phyloP scores from a whole-genome alignment of 148 eudicot genomes.

The Persicaria tinctoria region DNA sequence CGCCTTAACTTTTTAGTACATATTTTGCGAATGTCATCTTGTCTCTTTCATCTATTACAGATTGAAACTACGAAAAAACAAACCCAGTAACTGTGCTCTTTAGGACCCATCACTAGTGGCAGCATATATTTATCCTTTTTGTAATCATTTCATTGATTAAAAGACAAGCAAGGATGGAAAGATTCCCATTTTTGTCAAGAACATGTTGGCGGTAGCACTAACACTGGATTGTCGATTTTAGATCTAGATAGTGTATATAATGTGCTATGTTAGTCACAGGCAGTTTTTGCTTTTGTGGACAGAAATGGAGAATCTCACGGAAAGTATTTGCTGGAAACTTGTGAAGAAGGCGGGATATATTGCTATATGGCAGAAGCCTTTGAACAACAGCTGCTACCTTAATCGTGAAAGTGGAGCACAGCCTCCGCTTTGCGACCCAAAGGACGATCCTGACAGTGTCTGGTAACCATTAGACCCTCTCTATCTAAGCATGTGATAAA shows the following conservation, averaged over 20 bases:
- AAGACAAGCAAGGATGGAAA: too few species aligned
- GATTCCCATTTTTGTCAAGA: background rate
- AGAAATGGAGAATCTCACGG: constrained; percentile 71
- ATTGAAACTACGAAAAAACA: background rate
- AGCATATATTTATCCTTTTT: background rate
- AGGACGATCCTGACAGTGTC: constrained; percentile 60
- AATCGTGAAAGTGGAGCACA: constrained; percentile 31
- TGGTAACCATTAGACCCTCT: constrained; percentile 35
- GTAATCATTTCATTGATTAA: background rate
- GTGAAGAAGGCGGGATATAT: constrained; percentile 57
- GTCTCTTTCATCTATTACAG: background rate
- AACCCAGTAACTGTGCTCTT: background rate
- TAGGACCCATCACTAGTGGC: background rate
- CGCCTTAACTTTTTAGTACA: background rate
- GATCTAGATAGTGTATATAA: background rate
- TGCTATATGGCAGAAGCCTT: constrained; percentile 73
- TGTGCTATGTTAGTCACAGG: background rate
- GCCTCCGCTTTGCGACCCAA: constrained; percentile 52
- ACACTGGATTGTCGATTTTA: background rate
- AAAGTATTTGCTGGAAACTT: constrained; percentile 59
- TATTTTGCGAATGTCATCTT: background rate
- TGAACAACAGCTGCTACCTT: constrained; percentile 65
- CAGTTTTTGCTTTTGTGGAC: constrained; percentile 10
- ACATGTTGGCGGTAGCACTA: background rate
- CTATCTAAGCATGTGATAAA: background rate